Evolutionary conservation across 2,329 filamentous ascomycete species (phyloP).

Genomic region (Monilinia aucupariae): DNA sequence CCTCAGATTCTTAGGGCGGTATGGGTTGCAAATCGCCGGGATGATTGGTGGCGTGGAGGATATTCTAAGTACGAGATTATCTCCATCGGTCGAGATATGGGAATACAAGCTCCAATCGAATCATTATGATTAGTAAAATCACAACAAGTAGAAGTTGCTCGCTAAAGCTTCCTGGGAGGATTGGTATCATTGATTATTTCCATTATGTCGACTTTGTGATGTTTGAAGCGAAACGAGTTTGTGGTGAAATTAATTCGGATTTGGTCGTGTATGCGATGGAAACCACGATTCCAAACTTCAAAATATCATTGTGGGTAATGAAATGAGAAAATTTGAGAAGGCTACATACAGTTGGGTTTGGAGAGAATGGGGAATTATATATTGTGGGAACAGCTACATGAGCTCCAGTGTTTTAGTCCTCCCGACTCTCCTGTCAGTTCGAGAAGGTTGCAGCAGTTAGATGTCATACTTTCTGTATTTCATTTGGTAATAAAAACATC

Average conservation of each 20-base stretch:
- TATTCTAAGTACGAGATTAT: no score
- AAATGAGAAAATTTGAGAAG: not conserved
- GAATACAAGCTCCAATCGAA: no score
- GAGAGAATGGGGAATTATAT: not conserved
- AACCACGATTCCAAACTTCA: no score
- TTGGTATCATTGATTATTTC: not conserved
- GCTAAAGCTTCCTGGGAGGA: not conserved
- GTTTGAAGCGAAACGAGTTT: not conserved
- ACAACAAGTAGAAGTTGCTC: no score
- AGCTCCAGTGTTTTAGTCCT: not conserved
- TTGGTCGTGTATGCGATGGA: not conserved
- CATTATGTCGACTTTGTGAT: not conserved
- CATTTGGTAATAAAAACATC: conserved; percentile 44
- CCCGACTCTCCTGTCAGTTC: not conserved
- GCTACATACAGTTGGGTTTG: not conserved
- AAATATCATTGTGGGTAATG: not conserved
- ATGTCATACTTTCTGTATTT: not conserved
- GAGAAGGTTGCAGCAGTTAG: not conserved
- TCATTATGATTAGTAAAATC: no score
- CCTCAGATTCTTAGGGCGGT: no score
- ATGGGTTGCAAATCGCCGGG: no score
- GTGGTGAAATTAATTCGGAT: not conserved
- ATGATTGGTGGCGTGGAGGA: no score
- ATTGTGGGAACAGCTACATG: not conserved
- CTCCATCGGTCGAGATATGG: no score